Evolutionary conservation across 78 protist species (phyloP).

Genomic region (Cavenderia fasciculata): DNA sequence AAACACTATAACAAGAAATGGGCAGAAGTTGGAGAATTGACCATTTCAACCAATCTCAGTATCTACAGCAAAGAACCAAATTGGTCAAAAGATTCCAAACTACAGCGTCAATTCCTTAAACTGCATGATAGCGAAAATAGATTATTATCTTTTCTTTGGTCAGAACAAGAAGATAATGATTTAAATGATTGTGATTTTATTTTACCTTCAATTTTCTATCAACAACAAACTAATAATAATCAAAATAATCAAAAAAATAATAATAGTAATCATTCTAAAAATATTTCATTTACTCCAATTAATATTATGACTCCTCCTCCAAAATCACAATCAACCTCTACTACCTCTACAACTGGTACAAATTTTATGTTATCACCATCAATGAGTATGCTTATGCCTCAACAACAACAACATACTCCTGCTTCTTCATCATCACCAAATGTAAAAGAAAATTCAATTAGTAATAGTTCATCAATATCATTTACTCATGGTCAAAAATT

Average conservation of each 20-base stretch:
- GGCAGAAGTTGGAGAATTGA: constrained; percentile 72
- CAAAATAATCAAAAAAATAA: too few relatives aligned
- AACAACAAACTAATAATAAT: too few relatives aligned
- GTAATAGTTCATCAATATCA: not conserved
- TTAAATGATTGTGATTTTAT: constrained; percentile 4
- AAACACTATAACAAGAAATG: constrained; percentile 10
- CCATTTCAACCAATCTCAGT: constrained; percentile 10
- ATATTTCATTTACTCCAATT: too few relatives aligned
- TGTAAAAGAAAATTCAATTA: not conserved
- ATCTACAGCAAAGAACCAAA: constrained; percentile 62
- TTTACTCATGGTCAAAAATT: not conserved
- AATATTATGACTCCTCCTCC: too few relatives aligned
- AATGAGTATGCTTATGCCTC: not conserved
- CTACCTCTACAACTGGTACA: too few relatives aligned
- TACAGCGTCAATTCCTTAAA: constrained; percentile 42
- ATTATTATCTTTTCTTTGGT: constrained; percentile 60
- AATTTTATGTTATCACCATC: not conserved
- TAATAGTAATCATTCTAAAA: too few relatives aligned
- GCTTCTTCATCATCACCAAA: not conserved
- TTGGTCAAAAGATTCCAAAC: constrained; percentile 52
- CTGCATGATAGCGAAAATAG: constrained; percentile 40
- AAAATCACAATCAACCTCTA: too few relatives aligned
- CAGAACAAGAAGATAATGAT: constrained; percentile 15
- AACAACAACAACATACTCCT: not conserved
- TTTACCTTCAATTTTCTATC: not conserved